phyloP scores from a whole-genome alignment of 1,284 basidiomycete genomes.

The Cryptococcus depauperatus region DNA sequence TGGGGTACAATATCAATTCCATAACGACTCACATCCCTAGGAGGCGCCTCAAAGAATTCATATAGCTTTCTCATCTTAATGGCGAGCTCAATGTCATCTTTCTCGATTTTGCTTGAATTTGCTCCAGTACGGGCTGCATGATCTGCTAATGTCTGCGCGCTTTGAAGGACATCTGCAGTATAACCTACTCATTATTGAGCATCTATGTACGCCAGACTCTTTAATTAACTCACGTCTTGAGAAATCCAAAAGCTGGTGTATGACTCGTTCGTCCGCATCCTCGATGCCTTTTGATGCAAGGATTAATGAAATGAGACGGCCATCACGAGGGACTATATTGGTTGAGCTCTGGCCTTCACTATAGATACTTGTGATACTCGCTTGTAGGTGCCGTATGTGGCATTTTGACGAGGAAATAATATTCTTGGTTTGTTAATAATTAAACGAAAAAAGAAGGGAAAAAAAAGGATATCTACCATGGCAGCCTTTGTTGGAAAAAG shows the following conservation, averaged over 20 bases:
- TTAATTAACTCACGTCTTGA: slow-evolving; percentile 57
- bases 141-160: slow-evolving; percentile 86
- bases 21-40: slow-evolving; percentile 70
- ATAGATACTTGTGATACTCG: slow-evolving; percentile 1
- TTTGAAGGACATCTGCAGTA: slow-evolving; percentile 80
- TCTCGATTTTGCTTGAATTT: slow-evolving; percentile 64
- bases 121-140: slow-evolving; percentile 61
- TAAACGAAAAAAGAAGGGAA: neutral
- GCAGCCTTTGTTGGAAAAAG: no score
- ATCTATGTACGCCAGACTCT: neutral
- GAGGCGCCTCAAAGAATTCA: slow-evolving; percentile 85
- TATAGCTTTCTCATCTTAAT: slow-evolving; percentile 89
- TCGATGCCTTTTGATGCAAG: slow-evolving; percentile 90
- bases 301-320: slow-evolving; percentile 82
- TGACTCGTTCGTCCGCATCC: slow-evolving; percentile 85
- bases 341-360: neutral
- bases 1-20: slow-evolving; percentile 1
- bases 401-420: slow-evolving; percentile 8
- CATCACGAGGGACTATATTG: slow-evolving; percentile 65
- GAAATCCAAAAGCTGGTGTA: slow-evolving; percentile 93
- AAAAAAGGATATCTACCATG: no score
- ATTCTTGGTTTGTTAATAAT: no score
- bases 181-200: slow-evolving; percentile 50
- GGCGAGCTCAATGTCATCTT: slow-evolving; percentile 84
- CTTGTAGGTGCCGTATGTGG: slow-evolving; percentile 7